Percentiles rank a stretch among this genome's conserved stretches.
phyloP scores from a whole-genome alignment of 768 basidiomycete species.

The Mycena kentingensis region DNA sequence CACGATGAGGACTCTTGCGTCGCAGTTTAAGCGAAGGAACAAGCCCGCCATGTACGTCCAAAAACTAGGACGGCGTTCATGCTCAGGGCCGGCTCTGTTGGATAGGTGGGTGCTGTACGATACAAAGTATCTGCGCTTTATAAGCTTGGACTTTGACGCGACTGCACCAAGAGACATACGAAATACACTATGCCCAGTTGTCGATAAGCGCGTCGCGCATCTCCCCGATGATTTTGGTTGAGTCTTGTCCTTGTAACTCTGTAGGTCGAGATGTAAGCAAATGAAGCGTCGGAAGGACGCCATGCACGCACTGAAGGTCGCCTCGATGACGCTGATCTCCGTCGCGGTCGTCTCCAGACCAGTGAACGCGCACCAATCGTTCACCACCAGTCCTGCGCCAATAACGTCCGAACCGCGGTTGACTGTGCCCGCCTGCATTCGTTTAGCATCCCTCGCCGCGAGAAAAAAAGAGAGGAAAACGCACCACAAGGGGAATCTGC shows the following conservation, averaged over 20 bases:
- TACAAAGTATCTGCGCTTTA: too few species aligned
- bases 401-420: conserved; percentile 98
- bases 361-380: conserved; percentile 99
- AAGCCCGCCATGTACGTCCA: too few species aligned
- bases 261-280: conserved; percentile 3
- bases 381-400: conserved; percentile 96
- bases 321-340: conserved; percentile 97
- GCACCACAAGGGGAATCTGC: conserved; percentile 91
- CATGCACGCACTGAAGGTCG: conserved; percentile 82
- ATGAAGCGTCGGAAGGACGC: neutral
- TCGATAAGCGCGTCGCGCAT: conserved; percentile 91
- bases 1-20: too few species aligned
- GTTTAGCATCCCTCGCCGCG: conserved; percentile 1
- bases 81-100: too few species aligned
- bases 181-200: conserved; percentile 73
- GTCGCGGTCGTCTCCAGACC: conserved; percentile 99
- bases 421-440: conserved; percentile 86
- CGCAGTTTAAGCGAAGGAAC: too few species aligned
- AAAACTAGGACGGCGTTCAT: too few species aligned
- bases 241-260: conserved; percentile 87
- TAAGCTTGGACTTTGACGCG: too few species aligned
- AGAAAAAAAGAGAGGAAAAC: conserved; percentile 34
- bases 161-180: neutral
- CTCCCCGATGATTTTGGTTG: conserved; percentile 82
- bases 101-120: too few species aligned